Conservation (phyloP, 768 basidiomycete genomes). For the Scleroderma bovista region DNA sequence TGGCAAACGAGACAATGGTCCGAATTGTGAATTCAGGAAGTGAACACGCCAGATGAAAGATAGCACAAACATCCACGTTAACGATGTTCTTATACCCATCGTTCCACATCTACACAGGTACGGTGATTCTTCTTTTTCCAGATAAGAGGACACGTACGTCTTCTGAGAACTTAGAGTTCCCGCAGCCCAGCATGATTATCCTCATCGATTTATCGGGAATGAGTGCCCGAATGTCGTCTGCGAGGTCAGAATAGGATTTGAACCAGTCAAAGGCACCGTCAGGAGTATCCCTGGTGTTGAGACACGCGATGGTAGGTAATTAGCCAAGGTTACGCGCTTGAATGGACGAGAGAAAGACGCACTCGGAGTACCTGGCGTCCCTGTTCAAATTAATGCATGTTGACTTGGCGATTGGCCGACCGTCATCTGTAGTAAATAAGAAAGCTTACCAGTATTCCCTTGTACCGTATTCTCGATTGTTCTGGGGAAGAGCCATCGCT, state of each 20-base stretch:
- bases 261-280: conserved; percentile 81
- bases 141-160: conserved; percentile 42
- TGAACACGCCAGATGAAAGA: background rate
- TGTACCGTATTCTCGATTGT: conserved; percentile 64
- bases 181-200: conserved; percentile 81
- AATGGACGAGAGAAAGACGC: conserved; percentile 16
- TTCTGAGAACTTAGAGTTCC: conserved; percentile 76
- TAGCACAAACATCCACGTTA: conserved; percentile 61
- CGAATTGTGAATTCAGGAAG: background rate
- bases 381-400: conserved; percentile 30
- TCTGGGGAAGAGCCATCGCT: conserved; percentile 42
- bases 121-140: conserved; percentile 1
- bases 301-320: conserved; percentile 1
- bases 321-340: background rate
- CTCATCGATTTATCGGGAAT: conserved; percentile 56
- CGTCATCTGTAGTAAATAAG: too few species aligned
- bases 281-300: conserved; percentile 44
- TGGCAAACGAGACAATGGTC: background rate
- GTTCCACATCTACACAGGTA: conserved; percentile 67
- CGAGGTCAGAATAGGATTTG: conserved; percentile 74
- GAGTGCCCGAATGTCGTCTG: conserved; percentile 50
- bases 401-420: too few species aligned
- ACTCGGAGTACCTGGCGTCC: conserved; percentile 70
- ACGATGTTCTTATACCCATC: conserved; percentile 78
- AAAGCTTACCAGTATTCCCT: conserved; percentile 60